These are phyloP conservation scores for Carpinus viminea DNA, from an alignment of 306 rosid species.

Conservation along the genomic window DNA sequence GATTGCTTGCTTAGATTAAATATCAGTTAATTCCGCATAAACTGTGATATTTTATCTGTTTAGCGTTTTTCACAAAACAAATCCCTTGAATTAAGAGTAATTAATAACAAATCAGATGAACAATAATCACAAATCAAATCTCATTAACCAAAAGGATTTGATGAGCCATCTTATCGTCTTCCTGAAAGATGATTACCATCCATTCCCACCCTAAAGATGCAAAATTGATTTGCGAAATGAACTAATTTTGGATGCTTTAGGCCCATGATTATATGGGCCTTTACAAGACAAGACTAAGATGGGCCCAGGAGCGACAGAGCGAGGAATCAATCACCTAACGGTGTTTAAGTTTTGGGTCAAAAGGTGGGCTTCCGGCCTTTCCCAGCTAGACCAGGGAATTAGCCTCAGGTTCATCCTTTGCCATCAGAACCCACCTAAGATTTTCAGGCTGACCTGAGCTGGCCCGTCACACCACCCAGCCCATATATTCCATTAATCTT, in stretches of 20 bases:
- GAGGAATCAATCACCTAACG: background rate
- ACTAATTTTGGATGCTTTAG: background rate
- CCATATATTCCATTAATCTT: too few relatives aligned
- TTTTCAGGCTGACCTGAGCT: background rate
- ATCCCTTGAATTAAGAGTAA: too few relatives aligned
- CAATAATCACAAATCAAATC: too few relatives aligned
- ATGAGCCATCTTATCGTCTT: background rate
- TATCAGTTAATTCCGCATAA: too few relatives aligned
- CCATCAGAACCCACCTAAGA: background rate
- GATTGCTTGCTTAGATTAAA: too few relatives aligned
- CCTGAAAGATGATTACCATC: background rate
- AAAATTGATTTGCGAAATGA: background rate
- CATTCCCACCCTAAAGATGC: too few relatives aligned
- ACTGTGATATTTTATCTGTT: too few relatives aligned
- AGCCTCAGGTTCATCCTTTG: too few relatives aligned
- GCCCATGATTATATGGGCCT: background rate
- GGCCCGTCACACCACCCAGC: background rate
- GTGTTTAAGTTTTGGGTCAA: background rate
- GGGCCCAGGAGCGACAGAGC: background rate
- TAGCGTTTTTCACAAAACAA: too few relatives aligned
- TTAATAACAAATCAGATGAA: too few relatives aligned
- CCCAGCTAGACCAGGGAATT: background rate
- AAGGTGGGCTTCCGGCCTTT: background rate
- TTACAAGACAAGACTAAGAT: background rate
- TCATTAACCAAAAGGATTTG: too few relatives aligned